These are phyloP conservation scores for Neobulgaria alba DNA, from an alignment of 2,329 filamentous ascomycete species.

Conservation along the genomic window DNA sequence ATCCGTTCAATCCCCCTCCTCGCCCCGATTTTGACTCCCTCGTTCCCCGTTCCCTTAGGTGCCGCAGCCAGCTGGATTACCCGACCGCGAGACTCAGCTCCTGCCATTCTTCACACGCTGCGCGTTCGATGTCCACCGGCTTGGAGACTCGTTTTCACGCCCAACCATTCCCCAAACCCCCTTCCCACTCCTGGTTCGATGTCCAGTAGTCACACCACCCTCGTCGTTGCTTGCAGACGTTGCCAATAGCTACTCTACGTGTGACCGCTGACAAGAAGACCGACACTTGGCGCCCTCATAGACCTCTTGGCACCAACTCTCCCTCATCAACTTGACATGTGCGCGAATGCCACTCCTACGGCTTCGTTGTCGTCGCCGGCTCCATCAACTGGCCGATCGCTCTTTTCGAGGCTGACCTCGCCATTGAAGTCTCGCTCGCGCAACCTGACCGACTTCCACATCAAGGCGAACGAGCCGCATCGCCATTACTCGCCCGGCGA, in stretches of 20 bases:
- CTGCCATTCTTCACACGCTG: too few species aligned
- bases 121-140: too few species aligned
- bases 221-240: not conserved
- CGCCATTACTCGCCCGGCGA: slow-evolving; percentile 70
- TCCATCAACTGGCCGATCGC: slow-evolving; percentile 21
- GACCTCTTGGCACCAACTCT: slow-evolving; percentile 26
- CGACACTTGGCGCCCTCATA: slow-evolving; percentile 22
- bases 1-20: too few species aligned
- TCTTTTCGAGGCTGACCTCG: slow-evolving; percentile 36
- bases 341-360: slow-evolving; percentile 25
- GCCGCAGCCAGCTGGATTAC: too few species aligned
- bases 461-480: slow-evolving; percentile 69
- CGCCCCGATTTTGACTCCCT: too few species aligned
- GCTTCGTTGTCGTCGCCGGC: slow-evolving; percentile 17
- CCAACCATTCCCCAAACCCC: too few species aligned
- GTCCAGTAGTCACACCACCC: not conserved
- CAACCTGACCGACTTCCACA: slow-evolving; percentile 69
- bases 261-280: not conserved
- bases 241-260: not conserved
- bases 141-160: too few species aligned
- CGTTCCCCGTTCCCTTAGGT: too few species aligned
- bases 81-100: too few species aligned
- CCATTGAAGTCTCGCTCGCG: slow-evolving; percentile 41
- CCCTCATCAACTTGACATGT: slow-evolving; percentile 22
- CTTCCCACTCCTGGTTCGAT: not conserved